phyloP scores from a whole-genome alignment of 1,284 basidiomycete species.

The Tylopilus sp. region DNA sequence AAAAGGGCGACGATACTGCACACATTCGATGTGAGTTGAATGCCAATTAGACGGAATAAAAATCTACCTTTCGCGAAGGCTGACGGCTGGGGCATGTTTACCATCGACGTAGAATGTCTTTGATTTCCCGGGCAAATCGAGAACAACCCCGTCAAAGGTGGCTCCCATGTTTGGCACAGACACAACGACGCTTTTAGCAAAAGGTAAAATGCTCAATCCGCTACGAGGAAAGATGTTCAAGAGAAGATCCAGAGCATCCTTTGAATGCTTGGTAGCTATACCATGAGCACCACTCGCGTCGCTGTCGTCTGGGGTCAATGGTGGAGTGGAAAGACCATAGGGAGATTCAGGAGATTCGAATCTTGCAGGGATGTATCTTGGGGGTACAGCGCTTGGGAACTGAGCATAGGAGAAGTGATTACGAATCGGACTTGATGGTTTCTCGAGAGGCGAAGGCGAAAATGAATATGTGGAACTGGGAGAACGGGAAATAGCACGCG shows the following conservation, averaged over 20 bases:
- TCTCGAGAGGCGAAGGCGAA: conserved; percentile 39
- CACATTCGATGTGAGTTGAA: conserved; percentile 7
- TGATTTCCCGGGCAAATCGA: conserved; percentile 62
- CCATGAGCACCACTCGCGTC: conserved; percentile 34
- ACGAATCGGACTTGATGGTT: conserved; percentile 30
- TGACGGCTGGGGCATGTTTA: conserved; percentile 70
- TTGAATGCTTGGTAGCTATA: conserved; percentile 40
- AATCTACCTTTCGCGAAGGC: conserved; percentile 69
- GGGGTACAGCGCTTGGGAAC: conserved; percentile 31
- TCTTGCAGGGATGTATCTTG: conserved; percentile 44
- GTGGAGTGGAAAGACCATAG: conserved; percentile 37
- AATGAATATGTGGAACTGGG: conserved; percentile 33
- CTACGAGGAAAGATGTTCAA: conserved; percentile 69
- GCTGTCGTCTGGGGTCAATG: conserved; percentile 34
- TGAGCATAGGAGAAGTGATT: conserved; percentile 31
- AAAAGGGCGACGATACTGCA: conserved; percentile 73
- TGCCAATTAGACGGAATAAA: conserved; percentile 2
- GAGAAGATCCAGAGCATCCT: conserved; percentile 69
- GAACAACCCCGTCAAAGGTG: conserved; percentile 69
- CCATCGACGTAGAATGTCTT: conserved; percentile 78
- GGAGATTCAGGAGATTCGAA: conserved; percentile 23
- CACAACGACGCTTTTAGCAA: conserved; percentile 68
- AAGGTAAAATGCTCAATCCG: conserved; percentile 58
- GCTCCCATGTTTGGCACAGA: conserved; percentile 60
- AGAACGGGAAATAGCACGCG: conserved; percentile 53